Evolutionary conservation across 176 grass and related monocot species (phyloP).

Genomic region (Thinopyrum elongatum): DNA sequence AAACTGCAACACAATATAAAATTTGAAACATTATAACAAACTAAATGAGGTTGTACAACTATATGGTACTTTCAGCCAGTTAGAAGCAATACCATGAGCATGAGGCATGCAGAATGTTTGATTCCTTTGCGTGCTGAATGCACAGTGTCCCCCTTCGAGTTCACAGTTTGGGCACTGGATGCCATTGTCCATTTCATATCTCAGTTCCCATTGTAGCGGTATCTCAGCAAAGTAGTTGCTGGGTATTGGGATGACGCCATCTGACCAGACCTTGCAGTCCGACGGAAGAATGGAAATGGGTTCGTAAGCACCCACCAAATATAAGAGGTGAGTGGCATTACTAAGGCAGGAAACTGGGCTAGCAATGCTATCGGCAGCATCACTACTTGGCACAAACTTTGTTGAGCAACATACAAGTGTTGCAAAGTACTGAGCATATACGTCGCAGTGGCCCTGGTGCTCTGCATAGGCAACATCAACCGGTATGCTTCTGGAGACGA

Average conservation of each 20-base stretch:
- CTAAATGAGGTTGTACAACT: not conserved
- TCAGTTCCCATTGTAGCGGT: too few relatives aligned
- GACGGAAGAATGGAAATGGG: slow-evolving; percentile 22
- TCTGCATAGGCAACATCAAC: not conserved
- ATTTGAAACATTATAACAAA: too few relatives aligned
- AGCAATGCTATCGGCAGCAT: not conserved
- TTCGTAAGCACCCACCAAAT: not conserved
- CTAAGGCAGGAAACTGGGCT: slow-evolving; percentile 30
- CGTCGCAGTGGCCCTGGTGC: not conserved
- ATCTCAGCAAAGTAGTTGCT: too few relatives aligned
- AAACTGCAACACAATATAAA: too few relatives aligned
- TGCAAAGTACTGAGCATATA: rapidly evolving
- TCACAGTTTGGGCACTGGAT: too few relatives aligned
- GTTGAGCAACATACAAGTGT: slow-evolving; percentile 22
- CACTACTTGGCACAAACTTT: not conserved
- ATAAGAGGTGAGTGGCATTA: slow-evolving; percentile 9
- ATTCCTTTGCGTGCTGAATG: slow-evolving; percentile 18
- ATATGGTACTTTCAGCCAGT: not conserved
- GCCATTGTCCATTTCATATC: too few relatives aligned
- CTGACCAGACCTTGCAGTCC: slow-evolving; percentile 16
- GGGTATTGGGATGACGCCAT: not conserved
- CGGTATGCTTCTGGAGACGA: not conserved
- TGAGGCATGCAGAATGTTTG: slow-evolving; percentile 28
- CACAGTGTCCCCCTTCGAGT: not conserved
- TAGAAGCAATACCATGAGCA: not conserved